Evolutionary conservation across 257 asterid species (phyloP), one percentile per base, ranked within the genome.

Genomic region (Rehmannia glutinosa): DNA sequence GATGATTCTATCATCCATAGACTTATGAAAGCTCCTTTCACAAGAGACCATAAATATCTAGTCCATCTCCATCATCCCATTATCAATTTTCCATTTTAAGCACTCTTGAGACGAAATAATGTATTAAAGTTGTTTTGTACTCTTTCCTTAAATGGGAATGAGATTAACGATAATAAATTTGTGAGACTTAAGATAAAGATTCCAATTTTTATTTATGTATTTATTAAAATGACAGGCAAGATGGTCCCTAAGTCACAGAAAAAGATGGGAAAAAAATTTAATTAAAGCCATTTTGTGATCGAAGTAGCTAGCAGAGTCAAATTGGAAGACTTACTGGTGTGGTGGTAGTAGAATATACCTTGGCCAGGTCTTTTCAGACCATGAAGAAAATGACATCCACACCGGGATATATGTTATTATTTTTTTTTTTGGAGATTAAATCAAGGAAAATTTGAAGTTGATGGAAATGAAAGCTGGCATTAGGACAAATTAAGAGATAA

Each of bases 151-250:
- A 64, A 73, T 77, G 42, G 83, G 82, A 79, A 76, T 36, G 72
- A 60, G 77, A 84, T 90, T 87, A 82, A 69, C 83, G 83, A 67
- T 80, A 72, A 78, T 77, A 41, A 78, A 73, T 74, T 64, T 77
- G 69, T 78, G 86, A 74, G 85, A 79, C 69, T 78, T 70, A 78
- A 78, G 82, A 73, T 79, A 79, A 84, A 77, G 92, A 90, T 87
- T 84, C 92, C 77, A 3, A 2, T 60, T 69, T 72, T 50, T 68
- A 0, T 43, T 15, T n/a, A 5, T 28, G 33, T 2, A 12, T 46
- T 46, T 46, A 8, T 53, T 62, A 51, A 68, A 45, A 56, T 87
- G 92, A 80, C 83, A 89, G 80, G 38, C 70, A 62, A 66, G 72
- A 75, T 81, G 90, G 88, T 80, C 93, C 91, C 88, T 45, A 62